phyloP scores from a whole-genome alignment of 495 filamentous ascomycete species.

The Trichoderma gamsii region DNA sequence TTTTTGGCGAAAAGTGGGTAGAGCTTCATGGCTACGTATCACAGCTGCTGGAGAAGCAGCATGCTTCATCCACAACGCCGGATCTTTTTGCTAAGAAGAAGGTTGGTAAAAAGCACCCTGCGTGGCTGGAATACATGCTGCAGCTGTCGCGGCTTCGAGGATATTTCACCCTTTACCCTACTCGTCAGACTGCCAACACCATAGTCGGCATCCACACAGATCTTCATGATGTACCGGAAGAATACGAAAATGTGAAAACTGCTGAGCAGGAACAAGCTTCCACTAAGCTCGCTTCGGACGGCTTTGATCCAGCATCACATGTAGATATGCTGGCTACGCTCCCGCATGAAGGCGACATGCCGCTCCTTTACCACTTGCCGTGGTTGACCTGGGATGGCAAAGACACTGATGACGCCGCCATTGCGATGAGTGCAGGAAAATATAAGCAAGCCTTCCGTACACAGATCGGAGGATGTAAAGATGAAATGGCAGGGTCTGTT shows the following conservation, averaged over 20 bases:
- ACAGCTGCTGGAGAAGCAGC: constrained; percentile 44
- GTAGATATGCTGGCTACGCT: constrained; percentile 30
- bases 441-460: constrained; percentile 39
- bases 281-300: constrained; percentile 23
- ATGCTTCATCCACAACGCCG: constrained; percentile 24
- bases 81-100: constrained; percentile 39
- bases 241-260: constrained; percentile 37
- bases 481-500: constrained; percentile 2
- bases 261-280: constrained; percentile 20
- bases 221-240: constrained; percentile 63
- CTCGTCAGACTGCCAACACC: constrained; percentile 40
- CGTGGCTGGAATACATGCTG: constrained; percentile 72
- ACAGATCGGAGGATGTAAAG: constrained; percentile 35
- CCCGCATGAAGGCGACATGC: constrained; percentile 29
- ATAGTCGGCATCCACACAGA: constrained; percentile 70
- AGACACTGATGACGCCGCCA: constrained; percentile 20
- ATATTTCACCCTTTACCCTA: constrained; percentile 71
- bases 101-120: constrained; percentile 57
- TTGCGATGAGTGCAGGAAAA: constrained; percentile 33
- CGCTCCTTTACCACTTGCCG: constrained; percentile 34
- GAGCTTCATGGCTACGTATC: constrained; percentile 72
- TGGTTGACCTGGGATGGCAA: constrained; percentile 38
- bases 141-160: constrained; percentile 65
- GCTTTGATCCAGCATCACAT: constrained; percentile 20
- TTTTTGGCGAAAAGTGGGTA: constrained; percentile 76